phyloP scores from a whole-genome alignment of 495 filamentous ascomycete species.

The Daldinia bambusicola region DNA sequence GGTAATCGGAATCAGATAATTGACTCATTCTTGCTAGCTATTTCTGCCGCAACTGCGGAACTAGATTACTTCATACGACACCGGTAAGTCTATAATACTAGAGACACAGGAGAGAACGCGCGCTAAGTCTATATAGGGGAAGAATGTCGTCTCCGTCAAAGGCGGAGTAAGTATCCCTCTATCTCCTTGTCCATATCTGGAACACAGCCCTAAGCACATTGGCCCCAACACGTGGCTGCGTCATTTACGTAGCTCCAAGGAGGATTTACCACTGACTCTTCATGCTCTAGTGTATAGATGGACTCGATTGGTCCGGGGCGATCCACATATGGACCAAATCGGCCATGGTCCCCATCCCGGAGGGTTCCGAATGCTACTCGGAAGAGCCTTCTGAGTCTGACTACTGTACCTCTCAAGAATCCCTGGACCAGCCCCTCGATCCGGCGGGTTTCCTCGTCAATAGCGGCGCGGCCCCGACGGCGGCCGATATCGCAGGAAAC shows the following conservation, averaged over 20 bases:
- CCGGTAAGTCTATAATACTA: conserved; percentile 48
- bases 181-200: background rate
- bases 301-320: conserved; percentile 64
- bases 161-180: conserved; percentile 53
- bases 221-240: background rate
- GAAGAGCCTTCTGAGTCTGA: conserved; percentile 55
- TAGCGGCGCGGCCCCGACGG: conserved; percentile 28
- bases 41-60: conserved; percentile 70
- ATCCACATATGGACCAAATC: conserved; percentile 71
- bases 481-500: conserved; percentile 7
- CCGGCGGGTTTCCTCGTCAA: conserved; percentile 40
- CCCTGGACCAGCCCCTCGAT: conserved; percentile 54
- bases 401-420: conserved; percentile 51
- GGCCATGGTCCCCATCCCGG: conserved; percentile 71
- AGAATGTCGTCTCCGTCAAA: conserved; percentile 67
- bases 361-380: conserved; percentile 60
- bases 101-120: background rate
- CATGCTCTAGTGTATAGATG: conserved; percentile 59
- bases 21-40: conserved; percentile 49
- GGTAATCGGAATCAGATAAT: conserved; percentile 32
- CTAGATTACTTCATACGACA: conserved; percentile 65
- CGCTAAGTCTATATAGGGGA: conserved; percentile 49
- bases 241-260: background rate
- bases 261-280: conserved; percentile 1
- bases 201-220: background rate